These are phyloP conservation scores for Nothomitra cinnamomea DNA, from an alignment of 2,329 filamentous ascomycete species.

Conservation along the genomic window DNA sequence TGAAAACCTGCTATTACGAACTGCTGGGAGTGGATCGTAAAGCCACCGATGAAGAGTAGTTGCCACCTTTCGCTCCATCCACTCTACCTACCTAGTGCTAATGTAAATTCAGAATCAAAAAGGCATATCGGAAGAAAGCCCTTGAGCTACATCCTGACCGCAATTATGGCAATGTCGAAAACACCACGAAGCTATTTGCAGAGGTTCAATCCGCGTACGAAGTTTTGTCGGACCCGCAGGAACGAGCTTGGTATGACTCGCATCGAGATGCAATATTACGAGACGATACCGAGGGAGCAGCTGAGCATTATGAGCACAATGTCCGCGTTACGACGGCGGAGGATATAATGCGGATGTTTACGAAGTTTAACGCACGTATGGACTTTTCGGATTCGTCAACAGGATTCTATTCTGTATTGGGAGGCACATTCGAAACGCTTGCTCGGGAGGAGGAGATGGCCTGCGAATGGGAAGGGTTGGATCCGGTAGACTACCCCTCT, in stretches of 20 bases:
- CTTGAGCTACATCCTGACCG: constrained; percentile 90
- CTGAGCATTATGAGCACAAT: constrained; percentile 44
- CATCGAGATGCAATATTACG: constrained; percentile 76
- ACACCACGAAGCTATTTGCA: constrained; percentile 71
- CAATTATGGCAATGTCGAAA: constrained; percentile 73
- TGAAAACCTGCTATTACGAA: constrained; percentile 72
- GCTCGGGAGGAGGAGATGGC: constrained; percentile 65
- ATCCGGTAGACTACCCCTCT: constrained; percentile 52
- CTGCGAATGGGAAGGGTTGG: constrained; percentile 47
- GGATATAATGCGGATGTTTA: constrained; percentile 61
- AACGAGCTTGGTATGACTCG: constrained; percentile 94
- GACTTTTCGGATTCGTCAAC: constrained; percentile 63
- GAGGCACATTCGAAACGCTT: constrained; percentile 62
- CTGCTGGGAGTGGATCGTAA: constrained; percentile 55
- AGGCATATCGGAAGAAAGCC: constrained; percentile 78
- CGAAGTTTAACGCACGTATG: constrained; percentile 61
- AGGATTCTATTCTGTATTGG: constrained; percentile 72
- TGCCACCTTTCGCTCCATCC: constrained; percentile 15
- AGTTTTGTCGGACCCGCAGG: constrained; percentile 87
- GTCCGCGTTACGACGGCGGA: constrained; percentile 62
- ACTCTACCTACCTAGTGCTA: constrained; percentile 2
- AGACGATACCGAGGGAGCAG: constrained; percentile 30
- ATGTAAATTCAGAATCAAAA: constrained; percentile 52
- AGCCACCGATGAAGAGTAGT: constrained; percentile 68
- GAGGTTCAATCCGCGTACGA: constrained; percentile 90